phyloP scores from a whole-genome alignment of 2,329 filamentous ascomycete genomes.

The Aspergillus japonicus region DNA sequence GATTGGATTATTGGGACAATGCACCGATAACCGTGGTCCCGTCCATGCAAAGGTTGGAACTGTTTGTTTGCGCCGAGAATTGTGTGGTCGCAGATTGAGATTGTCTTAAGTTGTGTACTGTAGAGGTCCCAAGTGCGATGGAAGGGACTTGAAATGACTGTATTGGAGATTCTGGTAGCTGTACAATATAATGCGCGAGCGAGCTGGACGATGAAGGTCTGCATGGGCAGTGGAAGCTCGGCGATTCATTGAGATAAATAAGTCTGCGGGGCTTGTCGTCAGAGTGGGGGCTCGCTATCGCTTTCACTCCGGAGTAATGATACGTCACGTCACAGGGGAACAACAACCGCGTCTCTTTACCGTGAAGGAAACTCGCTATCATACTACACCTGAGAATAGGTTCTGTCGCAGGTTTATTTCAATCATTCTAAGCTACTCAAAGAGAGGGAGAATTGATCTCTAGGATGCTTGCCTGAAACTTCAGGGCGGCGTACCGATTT shows the following conservation, averaged over 20 bases:
- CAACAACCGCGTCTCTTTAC: background rate
- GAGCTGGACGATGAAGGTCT: constrained; percentile 3
- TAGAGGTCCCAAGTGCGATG: background rate
- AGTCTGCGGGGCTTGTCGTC: constrained; percentile 24
- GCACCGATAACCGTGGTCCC: background rate
- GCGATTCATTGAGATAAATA: constrained; percentile 20
- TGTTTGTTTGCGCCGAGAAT: background rate
- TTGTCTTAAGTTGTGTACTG: background rate
- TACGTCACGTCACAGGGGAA: constrained; percentile 14
- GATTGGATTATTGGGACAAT: constrained; percentile 1
- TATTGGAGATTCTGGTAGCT: background rate
- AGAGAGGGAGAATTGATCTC: background rate
- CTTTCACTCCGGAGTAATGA: constrained; percentile 1
- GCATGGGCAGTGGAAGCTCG: constrained; percentile 12
- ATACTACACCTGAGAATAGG: background rate
- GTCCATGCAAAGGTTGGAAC: background rate
- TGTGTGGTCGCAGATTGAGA: background rate
- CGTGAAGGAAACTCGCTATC: background rate
- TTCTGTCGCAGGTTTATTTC: background rate
- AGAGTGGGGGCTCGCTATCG: constrained; percentile 25
- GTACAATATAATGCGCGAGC: background rate
- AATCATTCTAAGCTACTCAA: background rate
- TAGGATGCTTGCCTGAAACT: background rate
- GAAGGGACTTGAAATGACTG: background rate
- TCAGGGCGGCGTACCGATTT: background rate